These are phyloP conservation scores for Lactarius deliciosus DNA, from an alignment of 768 basidiomycete species.

Conservation along the genomic window DNA sequence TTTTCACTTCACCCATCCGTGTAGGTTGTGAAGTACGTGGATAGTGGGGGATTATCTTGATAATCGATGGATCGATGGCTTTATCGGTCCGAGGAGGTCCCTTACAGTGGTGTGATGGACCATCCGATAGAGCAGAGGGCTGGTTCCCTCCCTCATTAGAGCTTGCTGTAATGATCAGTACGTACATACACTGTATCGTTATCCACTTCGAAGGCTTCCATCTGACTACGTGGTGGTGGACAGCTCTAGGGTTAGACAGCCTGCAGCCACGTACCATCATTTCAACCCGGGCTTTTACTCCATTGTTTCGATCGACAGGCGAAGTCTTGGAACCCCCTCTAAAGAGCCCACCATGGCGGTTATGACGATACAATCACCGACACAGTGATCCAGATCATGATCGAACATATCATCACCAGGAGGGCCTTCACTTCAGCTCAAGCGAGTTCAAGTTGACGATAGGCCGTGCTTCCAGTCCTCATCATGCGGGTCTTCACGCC, in stretches of 20 bases:
- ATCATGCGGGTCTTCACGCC: neutral
- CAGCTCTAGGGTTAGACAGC: neutral
- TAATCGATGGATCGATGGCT: slow-evolving; percentile 23
- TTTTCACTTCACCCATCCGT: neutral
- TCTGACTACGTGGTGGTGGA: neutral
- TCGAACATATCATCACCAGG: neutral
- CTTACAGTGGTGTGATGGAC: neutral
- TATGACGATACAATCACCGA: slow-evolving; percentile 7
- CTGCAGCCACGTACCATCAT: neutral
- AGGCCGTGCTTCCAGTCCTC: neutral
- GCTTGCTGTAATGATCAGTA: neutral
- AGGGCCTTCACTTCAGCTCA: neutral
- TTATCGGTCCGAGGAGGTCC: slow-evolving; percentile 16
- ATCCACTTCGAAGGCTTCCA: neutral
- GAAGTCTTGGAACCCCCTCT: neutral
- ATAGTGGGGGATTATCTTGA: slow-evolving; percentile 20
- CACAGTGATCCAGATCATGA: neutral
- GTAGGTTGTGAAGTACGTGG: slow-evolving; percentile 4
- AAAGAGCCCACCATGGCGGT: neutral
- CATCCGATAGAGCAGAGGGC: slow-evolving; percentile 3
- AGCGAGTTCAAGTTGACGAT: neutral
- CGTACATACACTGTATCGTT: neutral
- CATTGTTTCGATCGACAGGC: neutral
- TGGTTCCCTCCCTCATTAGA: slow-evolving; percentile 5
- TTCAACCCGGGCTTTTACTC: neutral